phyloP scores from a whole-genome alignment of 441 rosid genomes.

The Biscutella auriculata region DNA sequence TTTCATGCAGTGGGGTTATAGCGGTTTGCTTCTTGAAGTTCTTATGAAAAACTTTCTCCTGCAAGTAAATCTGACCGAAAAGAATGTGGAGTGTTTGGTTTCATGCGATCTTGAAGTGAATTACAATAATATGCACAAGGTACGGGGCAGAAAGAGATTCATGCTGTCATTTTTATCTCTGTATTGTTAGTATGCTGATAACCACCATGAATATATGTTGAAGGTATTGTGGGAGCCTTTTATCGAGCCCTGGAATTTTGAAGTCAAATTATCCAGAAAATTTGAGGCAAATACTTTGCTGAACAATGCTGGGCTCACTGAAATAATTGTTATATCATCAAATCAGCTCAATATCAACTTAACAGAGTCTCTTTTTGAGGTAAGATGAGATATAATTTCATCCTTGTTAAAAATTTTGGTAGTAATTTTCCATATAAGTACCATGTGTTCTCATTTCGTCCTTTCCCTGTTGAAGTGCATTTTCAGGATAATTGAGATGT shows the following conservation, averaged over 20 bases:
- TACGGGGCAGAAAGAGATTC: conserved; percentile 15
- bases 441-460: background rate
- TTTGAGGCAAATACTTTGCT: conserved; percentile 44
- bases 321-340: conserved; percentile 48
- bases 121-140: conserved; percentile 86
- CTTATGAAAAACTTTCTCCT: conserved; percentile 40
- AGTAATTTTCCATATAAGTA: background rate
- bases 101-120: conserved; percentile 66
- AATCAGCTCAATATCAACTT: conserved; percentile 65
- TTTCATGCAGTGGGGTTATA: conserved; percentile 70
- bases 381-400: conserved; percentile 20
- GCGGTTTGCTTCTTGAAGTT: conserved; percentile 73
- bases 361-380: conserved; percentile 84
- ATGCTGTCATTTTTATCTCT: conserved; percentile 6
- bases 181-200: conserved; percentile 11
- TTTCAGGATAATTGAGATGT: conserved; percentile 72
- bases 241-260: conserved; percentile 83
- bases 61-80: conserved; percentile 35
- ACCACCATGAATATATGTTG: conserved; percentile 12
- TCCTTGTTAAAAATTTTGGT: background rate
- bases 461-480: conserved; percentile 37
- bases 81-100: conserved; percentile 37
- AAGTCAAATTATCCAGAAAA: conserved; percentile 39
- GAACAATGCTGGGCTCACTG: conserved; percentile 42
- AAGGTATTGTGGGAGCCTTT: conserved; percentile 95